Conservation (phyloP, 1,139 yeast genomes). For the Candida albicans region DNA sequence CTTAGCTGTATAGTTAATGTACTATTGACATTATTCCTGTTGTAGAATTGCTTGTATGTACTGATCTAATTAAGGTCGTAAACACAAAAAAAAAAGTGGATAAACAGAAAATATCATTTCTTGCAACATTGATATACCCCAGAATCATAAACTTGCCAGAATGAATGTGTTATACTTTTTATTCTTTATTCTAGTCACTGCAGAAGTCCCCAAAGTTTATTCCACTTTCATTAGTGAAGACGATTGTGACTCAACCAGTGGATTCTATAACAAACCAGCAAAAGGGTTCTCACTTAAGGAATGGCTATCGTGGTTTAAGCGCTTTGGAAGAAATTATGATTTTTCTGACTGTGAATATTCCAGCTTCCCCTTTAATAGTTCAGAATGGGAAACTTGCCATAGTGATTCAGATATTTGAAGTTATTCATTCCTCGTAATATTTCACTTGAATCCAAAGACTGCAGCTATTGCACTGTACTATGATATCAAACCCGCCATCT, state of each 20-base stretch:
- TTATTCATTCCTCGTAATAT: slow-evolving; percentile 44
- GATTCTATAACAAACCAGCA: slow-evolving; percentile 4
- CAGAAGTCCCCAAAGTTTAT: not conserved
- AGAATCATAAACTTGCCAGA: not conserved
- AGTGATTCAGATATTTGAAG: not conserved
- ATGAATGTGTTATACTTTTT: slow-evolving; percentile 1
- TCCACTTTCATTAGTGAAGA: slow-evolving; percentile 4
- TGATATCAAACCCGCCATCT: slow-evolving; percentile 61
- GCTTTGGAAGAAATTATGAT: not conserved
- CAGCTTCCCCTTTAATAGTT: not conserved
- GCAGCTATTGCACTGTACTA: slow-evolving; percentile 78
- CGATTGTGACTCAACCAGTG: not conserved
- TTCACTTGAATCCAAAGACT: slow-evolving; percentile 80
- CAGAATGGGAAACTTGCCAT: not conserved
- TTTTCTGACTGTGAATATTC: slow-evolving; percentile 1
- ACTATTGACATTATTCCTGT: not conserved
- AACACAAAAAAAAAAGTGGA: not conserved
- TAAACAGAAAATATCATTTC: not conserved
- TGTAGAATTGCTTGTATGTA: not conserved
- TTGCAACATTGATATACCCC: not conserved
- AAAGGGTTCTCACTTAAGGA: slow-evolving; percentile 7
- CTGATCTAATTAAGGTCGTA: not conserved
- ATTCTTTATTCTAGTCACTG: not conserved
- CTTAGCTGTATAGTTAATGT: not conserved
- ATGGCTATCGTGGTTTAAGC: slow-evolving; percentile 1